phyloP scores from a whole-genome alignment of 2,329 filamentous ascomycete genomes.

The Ambrosiella cleistominuta region DNA sequence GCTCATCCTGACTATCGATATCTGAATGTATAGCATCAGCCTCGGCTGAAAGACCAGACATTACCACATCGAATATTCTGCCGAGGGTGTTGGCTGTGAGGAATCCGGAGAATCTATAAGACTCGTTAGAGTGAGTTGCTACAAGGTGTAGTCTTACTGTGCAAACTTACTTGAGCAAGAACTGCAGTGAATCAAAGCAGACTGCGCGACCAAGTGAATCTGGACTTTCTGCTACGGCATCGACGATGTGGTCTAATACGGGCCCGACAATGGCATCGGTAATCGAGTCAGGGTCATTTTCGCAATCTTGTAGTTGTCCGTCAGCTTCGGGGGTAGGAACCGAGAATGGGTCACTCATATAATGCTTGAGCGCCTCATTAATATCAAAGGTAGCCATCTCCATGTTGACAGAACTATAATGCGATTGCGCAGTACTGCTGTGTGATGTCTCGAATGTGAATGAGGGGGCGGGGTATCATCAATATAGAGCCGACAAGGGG shows the following conservation, averaged over 20 bases:
- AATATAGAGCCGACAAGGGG: constrained; percentile 1
- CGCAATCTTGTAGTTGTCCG: constrained; percentile 68
- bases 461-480: constrained; percentile 6
- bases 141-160: constrained; percentile 24
- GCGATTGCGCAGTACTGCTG: neutral
- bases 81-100: constrained; percentile 69
- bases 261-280: constrained; percentile 64
- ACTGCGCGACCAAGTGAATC: constrained; percentile 66
- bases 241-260: constrained; percentile 79
- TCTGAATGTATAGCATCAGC: constrained; percentile 73
- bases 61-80: constrained; percentile 82
- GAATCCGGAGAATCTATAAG: constrained; percentile 53
- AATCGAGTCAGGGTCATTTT: constrained; percentile 74
- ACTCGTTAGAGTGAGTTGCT: constrained; percentile 7
- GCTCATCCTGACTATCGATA: constrained; percentile 70
- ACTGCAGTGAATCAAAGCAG: constrained; percentile 84
- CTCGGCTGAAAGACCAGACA: constrained; percentile 69
- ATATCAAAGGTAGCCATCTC: constrained; percentile 80
- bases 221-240: constrained; percentile 79
- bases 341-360: constrained; percentile 77
- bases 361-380: constrained; percentile 89
- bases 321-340: constrained; percentile 80
- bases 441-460: neutral
- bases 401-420: constrained; percentile 26
- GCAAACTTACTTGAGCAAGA: constrained; percentile 72